Evolutionary conservation across 192 early-diverging fungal genomes (phyloP), one percentile per base, ranked within the genome.

Genomic region (Geranomyces variabilis): DNA sequence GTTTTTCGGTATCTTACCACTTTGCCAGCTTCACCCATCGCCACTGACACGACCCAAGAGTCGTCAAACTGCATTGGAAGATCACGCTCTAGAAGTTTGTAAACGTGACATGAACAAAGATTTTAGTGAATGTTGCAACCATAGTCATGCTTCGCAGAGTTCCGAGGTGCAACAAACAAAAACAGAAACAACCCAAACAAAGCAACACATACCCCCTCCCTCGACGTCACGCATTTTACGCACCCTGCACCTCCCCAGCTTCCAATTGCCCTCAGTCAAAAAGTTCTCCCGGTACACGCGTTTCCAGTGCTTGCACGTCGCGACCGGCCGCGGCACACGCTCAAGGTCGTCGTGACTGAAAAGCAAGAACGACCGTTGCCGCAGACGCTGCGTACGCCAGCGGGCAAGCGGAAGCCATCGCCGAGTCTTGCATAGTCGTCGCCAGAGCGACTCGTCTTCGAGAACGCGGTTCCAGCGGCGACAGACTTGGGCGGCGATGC

Each of bases 1-100:
- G 55, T 24, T 41, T 9, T 58, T 62, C 60, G 13, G 13, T 0
- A 7, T 44, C 71, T 26, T 66, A 74, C 71, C 63, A 81, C 34
- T 60, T 65, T 72, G 17, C 80, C 80, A 15, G 29, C 66, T 24
- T 69, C 75, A 10, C 77, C 77, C 29, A 68, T 33, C 1, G 75
- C 56, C 0, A 85, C 73, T 6, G 78, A 73, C 0, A 83, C 75
- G 3, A 79, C 83, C 70, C 75, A 76, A 9, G 66, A 60, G n/a
- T 85, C 80, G 65, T 82, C 79, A 63, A 85, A 79, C 30, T 79
- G 69, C 67, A 85, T 75, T 29, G 66, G 69, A 45, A 84, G 57
- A n/a, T 75, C n/a, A 8, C 77, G 41, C 28, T 34, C 75, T 43
- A 29, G 43, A 4, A 64, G 49, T 44, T 13, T 21, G 29, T 67